Conservation (phyloP, 1,139 yeast genomes). For the Candida sojae region DNA sequence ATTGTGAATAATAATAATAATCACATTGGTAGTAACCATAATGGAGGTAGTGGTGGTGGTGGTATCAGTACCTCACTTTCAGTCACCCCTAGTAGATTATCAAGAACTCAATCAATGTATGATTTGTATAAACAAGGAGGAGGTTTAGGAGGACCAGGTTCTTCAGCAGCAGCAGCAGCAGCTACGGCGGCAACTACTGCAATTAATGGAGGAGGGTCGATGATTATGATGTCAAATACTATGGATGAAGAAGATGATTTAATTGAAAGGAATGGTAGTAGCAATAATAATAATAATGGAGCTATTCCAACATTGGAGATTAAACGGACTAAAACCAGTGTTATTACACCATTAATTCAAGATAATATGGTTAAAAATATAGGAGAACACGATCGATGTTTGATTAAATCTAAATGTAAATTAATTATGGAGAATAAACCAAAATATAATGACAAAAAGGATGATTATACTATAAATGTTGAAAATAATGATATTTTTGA, state of each 20-base stretch:
- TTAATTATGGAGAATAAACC: conserved; percentile 26
- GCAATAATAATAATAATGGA: background rate
- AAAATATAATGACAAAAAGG: conserved; percentile 3
- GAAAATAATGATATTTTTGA: conserved; percentile 4
- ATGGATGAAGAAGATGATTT: conserved; percentile 11
- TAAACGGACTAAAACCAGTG: conserved; percentile 29
- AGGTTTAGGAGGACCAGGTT: conserved; percentile 11
- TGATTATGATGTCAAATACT: conserved; percentile 9
- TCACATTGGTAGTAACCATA: background rate
- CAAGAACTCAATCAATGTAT: conserved; percentile 43
- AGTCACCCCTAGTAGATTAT: conserved; percentile 23
- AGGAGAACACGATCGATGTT: conserved; percentile 23
- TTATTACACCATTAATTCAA: conserved; percentile 24
- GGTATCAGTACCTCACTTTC: conserved; percentile 4
- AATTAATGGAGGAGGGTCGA: background rate
- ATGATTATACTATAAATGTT: conserved; percentile 5
- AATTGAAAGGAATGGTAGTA: background rate
- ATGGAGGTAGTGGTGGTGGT: conserved; percentile 4
- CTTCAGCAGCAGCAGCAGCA: background rate
- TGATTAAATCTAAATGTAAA: conserved; percentile 28
- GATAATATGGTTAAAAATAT: conserved; percentile 22
- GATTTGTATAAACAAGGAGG: conserved; percentile 25
- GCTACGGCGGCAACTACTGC: background rate
- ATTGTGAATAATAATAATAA: conserved; percentile 5
- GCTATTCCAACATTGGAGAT: conserved; percentile 17